Evolutionary conservation across 2,329 filamentous ascomycete species (phyloP), one percentile per base, ranked within the genome.

Genomic region (Claviceps humidiphila): DNA sequence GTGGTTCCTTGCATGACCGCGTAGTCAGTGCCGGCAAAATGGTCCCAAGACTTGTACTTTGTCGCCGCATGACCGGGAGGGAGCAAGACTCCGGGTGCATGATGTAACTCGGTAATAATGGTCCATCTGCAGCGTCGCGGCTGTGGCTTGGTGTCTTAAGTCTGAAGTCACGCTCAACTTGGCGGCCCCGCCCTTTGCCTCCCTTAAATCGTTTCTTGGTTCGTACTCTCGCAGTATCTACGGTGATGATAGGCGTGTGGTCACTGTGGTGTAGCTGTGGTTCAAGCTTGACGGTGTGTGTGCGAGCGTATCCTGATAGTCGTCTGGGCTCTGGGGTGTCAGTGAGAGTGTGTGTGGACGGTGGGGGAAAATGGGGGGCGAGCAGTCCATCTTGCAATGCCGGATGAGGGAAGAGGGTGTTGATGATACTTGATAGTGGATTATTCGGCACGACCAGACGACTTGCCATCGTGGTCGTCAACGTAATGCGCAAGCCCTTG

Each of bases 111-210:
- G 60, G 64, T 59, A 58, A 59, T 42, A 54, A 54, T 55, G 55
- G 53, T 50, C 51, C 56, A 11, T 53, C 55, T 55, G 53, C 51
- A 61, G 55, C 53, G 57, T 54, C 57, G 54, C 61, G 55, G 55
- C 58, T 47, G 42, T 47, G 60, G 54, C 62, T 62, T 61, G 61
- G 61, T 69, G 66, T 69, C 66, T 68, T 61, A 60, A 58, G 59
- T 60, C 52, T 55, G 56, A 53, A 66, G 66, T 69, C 66, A 69
- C 66, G 66, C 60, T 68, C 58, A 60, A 58, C 56, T 55, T 58
- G 57, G 30, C 30, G 9, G 56, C 58, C 57, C 54, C 56, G 53
- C 42, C 52, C 20, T 24, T 42, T 37, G 8, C 14, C 40, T 37
- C 13, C 39, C 34, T 26, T 45, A 6, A 14, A 9, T 34, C 30